Evolutionary conservation across 1,284 basidiomycete species (phyloP), one percentile per base, ranked within the genome.

Genomic region (Uromyces viciae-fabae): DNA sequence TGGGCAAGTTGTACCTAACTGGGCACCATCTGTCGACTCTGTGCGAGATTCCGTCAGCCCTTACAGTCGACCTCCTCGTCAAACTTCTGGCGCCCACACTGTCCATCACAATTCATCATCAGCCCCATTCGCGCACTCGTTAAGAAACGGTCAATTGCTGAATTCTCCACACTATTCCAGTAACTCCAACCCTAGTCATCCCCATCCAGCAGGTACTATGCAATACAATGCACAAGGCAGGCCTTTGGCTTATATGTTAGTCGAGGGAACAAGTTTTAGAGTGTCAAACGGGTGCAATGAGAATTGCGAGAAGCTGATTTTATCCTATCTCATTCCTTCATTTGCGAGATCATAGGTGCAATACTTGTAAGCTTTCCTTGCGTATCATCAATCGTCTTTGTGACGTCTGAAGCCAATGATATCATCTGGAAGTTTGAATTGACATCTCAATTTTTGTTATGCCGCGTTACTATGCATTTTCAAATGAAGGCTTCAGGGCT

Each of bases 181-280:
- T 52, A 36, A 11, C 62, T 68, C 62, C 42, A 69, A 77, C 52
- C 43, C 56, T 8, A 42, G 62, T 4, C 58, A 62, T n/a, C 62
- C 33, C 38, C 62, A 77, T 56, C 62, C 38, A 56, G 62, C 76
- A 9, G 76, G 64, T 49, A 43, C 66, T 38, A 79, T 79, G 68
- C 76, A 79, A 72, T 79, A 79, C 38, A 79, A 79, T 54, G 76
- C 76, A 38, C 76, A 79, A 62, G 76, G 76, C 42, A 69, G 76
- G 33, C 76, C 76, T 60, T 72, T 79, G 76, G 66, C 76, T 33
- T 79, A 79, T 40, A 79, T 79, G 76, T 79, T 3, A 72, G 76
- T 60, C 15, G 19, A 17, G 7, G 11, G n/a, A 19, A 36, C 15
- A 60, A 60, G 28, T n/a, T n/a, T n/a, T n/a, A n/a, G n/a, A n/a